Evolutionary conservation across 768 basidiomycete genomes (phyloP).

Genomic region (Kockovaella imperatae): DNA sequence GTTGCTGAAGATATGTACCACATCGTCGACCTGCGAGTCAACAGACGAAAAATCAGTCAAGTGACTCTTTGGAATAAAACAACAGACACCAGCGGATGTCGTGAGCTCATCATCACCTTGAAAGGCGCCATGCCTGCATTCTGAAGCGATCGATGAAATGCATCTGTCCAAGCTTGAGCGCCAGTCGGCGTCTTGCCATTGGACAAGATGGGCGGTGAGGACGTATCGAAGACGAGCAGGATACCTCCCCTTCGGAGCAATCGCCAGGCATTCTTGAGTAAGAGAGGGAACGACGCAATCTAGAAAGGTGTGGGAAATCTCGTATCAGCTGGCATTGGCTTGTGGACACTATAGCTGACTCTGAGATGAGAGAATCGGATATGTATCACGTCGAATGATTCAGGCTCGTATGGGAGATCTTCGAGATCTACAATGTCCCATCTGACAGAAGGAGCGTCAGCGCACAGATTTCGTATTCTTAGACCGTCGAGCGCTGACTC

Average conservation of each 20-base stretch:
- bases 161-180: slow-evolving; percentile 10
- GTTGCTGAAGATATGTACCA: slow-evolving; percentile 1
- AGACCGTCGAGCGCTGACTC: neutral
- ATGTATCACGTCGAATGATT: slow-evolving; percentile 26
- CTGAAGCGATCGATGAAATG: neutral
- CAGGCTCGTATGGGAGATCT: slow-evolving; percentile 7
- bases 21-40: neutral
- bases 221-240: slow-evolving; percentile 18
- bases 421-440: slow-evolving; percentile 13
- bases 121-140: slow-evolving; percentile 7
- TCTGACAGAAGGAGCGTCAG: neutral
- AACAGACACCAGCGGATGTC: too few relatives aligned
- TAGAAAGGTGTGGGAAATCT: neutral
- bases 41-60: too few relatives aligned
- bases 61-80: too few relatives aligned
- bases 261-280: neutral
- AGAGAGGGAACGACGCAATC: slow-evolving; percentile 5
- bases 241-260: slow-evolving; percentile 15
- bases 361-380: slow-evolving; percentile 17
- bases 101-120: too few relatives aligned
- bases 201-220: slow-evolving; percentile 2
- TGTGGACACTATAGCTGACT: slow-evolving; percentile 8
- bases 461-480: neutral
- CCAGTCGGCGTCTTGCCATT: neutral
- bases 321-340: neutral